These are phyloP conservation scores for Leishmania aethiopica DNA, from an alignment of 208 protist genomes.

Conservation along the genomic window DNA sequence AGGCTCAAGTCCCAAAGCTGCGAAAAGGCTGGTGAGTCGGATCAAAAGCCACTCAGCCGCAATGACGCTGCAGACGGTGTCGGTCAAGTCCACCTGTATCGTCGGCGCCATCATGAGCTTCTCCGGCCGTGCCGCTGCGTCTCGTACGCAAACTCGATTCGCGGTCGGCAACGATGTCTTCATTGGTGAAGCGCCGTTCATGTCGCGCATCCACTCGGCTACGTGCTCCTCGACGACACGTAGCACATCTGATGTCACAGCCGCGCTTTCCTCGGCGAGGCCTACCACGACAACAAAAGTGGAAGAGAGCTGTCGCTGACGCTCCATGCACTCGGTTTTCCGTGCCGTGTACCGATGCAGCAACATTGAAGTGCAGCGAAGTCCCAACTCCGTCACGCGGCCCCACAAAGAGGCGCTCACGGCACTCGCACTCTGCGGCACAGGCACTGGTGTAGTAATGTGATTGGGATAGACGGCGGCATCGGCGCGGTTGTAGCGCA, in stretches of 20 bases:
- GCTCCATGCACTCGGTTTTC: background rate
- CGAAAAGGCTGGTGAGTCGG: slow-evolving; percentile 12
- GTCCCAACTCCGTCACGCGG: background rate
- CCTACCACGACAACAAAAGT: slow-evolving; percentile 18
- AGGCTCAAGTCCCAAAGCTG: slow-evolving; percentile 11
- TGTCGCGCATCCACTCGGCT: slow-evolving; percentile 4
- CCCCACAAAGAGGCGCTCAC: background rate
- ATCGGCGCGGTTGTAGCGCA: slow-evolving; percentile 51
- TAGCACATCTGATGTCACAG: background rate
- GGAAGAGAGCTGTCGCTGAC: slow-evolving; percentile 12
- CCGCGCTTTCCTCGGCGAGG: background rate
- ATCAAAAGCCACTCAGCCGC: slow-evolving; percentile 32
- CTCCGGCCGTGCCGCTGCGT: background rate
- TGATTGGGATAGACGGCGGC: slow-evolving; percentile 37
- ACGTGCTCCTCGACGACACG: slow-evolving; percentile 2
- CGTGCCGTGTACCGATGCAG: background rate
- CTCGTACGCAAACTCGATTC: slow-evolving; percentile 9
- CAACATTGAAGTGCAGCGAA: background rate
- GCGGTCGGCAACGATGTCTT: slow-evolving; percentile 5
- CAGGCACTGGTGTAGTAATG: background rate
- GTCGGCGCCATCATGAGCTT: background rate
- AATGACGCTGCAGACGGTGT: slow-evolving; percentile 17
- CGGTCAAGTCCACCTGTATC: slow-evolving; percentile 21
- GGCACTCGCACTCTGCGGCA: background rate
- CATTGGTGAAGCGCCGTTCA: background rate